phyloP scores from a whole-genome alignment of 2,329 filamentous ascomycete genomes.

The Leptographium radiaticola region DNA sequence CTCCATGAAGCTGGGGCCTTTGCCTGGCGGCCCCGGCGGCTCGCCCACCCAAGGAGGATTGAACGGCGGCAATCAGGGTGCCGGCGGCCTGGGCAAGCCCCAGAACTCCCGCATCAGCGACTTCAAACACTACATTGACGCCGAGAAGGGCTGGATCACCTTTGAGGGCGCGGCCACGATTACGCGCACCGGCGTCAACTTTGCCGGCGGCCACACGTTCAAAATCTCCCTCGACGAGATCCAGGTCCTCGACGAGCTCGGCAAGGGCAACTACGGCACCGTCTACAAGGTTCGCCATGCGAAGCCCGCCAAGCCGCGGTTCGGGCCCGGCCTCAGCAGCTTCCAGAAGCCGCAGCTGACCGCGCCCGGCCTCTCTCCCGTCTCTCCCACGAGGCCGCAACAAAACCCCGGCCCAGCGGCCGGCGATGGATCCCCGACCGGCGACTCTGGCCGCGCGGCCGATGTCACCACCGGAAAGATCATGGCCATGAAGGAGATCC shows the following conservation, averaged over 20 bases:
- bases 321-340: slow-evolving; percentile 43
- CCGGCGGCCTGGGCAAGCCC: slow-evolving; percentile 10
- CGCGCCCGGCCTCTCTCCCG: background rate
- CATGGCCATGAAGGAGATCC: slow-evolving; percentile 99
- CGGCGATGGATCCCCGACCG: background rate
- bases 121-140: slow-evolving; percentile 72
- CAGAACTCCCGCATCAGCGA: slow-evolving; percentile 41
- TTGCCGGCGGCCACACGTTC: slow-evolving; percentile 79
- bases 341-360: slow-evolving; percentile 20
- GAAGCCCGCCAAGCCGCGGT: slow-evolving; percentile 44
- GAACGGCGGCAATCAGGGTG: slow-evolving; percentile 21
- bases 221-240: slow-evolving; percentile 93
- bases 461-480: slow-evolving; percentile 55
- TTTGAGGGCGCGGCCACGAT: slow-evolving; percentile 91
- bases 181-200: slow-evolving; percentile 81
- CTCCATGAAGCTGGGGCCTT: slow-evolving; percentile 41
- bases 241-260: slow-evolving; percentile 81
- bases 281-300: slow-evolving; percentile 93
- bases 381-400: slow-evolving; percentile 6
- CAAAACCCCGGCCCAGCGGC: slow-evolving; percentile 17
- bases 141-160: slow-evolving; percentile 78
- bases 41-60: slow-evolving; percentile 15
- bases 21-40: slow-evolving; percentile 27
- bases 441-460: background rate
- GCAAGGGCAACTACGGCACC: slow-evolving; percentile 96